These are phyloP conservation scores for Ampelomyces quisqualis DNA, from an alignment of 2,329 filamentous ascomycete species.

Conservation along the genomic window DNA sequence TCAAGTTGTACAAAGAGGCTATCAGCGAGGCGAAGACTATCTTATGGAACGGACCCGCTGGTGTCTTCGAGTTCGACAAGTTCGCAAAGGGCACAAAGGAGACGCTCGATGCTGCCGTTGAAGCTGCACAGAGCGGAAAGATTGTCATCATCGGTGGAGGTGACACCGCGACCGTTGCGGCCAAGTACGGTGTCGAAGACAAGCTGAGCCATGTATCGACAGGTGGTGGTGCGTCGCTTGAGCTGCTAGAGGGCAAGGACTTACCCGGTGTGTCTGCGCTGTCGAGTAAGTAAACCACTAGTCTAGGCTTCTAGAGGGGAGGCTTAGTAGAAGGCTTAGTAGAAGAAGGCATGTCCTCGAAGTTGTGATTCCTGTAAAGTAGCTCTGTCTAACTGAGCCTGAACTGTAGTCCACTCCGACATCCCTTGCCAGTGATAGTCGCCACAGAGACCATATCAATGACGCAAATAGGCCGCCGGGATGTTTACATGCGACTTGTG, in stretches of 20 bases:
- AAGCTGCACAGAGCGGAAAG: constrained; percentile 77
- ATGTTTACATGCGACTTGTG: neutral
- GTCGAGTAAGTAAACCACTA: constrained; percentile 65
- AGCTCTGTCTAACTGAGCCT: constrained; percentile 21
- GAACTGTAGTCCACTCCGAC: neutral
- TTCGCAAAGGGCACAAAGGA: constrained; percentile 92
- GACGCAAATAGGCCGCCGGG: too few relatives aligned
- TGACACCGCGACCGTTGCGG: constrained; percentile 95
- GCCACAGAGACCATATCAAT: too few relatives aligned
- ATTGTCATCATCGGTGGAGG: constrained; percentile 98
- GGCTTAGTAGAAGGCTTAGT: constrained; percentile 26
- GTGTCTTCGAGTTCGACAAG: constrained; percentile 95
- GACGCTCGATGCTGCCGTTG: constrained; percentile 84
- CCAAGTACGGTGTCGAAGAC: constrained; percentile 93
- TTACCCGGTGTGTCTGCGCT: constrained; percentile 90
- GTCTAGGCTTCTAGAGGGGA: constrained; percentile 10
- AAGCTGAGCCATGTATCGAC: constrained; percentile 99
- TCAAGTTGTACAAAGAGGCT: constrained; percentile 83
- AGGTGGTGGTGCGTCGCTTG: constrained; percentile 90
- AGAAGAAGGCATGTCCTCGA: constrained; percentile 35
- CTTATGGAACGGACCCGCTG: constrained; percentile 96
- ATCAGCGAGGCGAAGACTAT: constrained; percentile 92
- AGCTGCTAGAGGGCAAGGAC: constrained; percentile 97
- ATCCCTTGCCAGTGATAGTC: neutral
- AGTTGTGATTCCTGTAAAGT: constrained; percentile 37